A percentile compares a stretch with the other conserved stretches of the same genome.
These are phyloP conservation scores for Torrubiella hemipterigena DNA, from an alignment of 2,329 filamentous ascomycete species.

Conservation along the genomic window DNA sequence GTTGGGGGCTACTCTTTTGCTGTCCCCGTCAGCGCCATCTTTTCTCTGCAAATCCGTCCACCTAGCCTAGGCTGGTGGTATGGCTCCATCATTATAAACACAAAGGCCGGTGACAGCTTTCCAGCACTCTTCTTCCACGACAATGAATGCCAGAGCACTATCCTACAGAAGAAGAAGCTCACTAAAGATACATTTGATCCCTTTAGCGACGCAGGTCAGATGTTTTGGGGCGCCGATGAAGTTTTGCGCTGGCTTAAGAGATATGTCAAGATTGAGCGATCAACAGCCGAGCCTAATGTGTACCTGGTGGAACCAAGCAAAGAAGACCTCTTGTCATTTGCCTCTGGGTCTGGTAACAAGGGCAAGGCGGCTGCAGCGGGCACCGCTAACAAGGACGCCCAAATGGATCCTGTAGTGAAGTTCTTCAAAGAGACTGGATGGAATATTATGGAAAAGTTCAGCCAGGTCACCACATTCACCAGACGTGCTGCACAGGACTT, in stretches of 20 bases:
- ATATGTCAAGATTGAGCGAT: constrained; percentile 75
- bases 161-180: constrained; percentile 81
- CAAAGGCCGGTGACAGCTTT: constrained; percentile 79
- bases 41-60: constrained; percentile 78
- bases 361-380: constrained; percentile 19
- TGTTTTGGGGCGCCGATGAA: constrained; percentile 98
- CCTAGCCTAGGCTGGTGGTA: constrained; percentile 98
- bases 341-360: constrained; percentile 37
- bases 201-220: constrained; percentile 70
- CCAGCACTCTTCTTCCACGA: constrained; percentile 97
- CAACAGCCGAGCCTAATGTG: constrained; percentile 75
- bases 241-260: constrained; percentile 80
- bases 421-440: constrained; percentile 90
- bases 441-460: constrained; percentile 94
- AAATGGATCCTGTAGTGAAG: constrained; percentile 89
- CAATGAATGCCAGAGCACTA: constrained; percentile 89
- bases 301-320: constrained; percentile 81
- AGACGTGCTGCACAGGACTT: constrained; percentile 84
- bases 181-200: constrained; percentile 80
- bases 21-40: constrained; percentile 79
- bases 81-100: constrained; percentile 89
- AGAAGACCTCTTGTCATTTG: constrained; percentile 77
- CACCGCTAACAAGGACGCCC: constrained; percentile 44
- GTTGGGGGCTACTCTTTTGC: constrained; percentile 82
- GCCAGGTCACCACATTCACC: constrained; percentile 94